Evolutionary conservation across 2,329 filamentous ascomycete species (phyloP).

Genomic region (Ascochyta lentis): DNA sequence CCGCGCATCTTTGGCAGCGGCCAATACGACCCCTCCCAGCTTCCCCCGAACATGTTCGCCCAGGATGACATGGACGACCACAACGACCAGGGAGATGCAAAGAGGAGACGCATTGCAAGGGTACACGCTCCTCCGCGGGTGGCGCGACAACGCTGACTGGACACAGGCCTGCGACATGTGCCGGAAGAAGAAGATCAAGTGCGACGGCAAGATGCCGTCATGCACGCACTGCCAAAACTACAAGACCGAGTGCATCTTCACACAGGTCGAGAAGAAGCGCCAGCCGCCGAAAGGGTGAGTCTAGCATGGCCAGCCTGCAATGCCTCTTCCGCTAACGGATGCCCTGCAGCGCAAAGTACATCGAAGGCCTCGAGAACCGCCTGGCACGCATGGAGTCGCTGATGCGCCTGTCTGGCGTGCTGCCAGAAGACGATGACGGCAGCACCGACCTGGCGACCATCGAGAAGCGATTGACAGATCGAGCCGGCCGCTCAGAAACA

Average conservation of each 20-base stretch:
- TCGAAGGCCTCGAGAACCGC: slow-evolving; percentile 93
- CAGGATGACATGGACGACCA: slow-evolving; percentile 62
- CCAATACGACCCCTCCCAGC: slow-evolving; percentile 46
- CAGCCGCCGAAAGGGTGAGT: slow-evolving; percentile 90
- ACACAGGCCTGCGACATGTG: slow-evolving; percentile 91
- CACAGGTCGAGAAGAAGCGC: slow-evolving; percentile 98
- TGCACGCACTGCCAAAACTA: slow-evolving; percentile 98
- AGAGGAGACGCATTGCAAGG: slow-evolving; percentile 85
- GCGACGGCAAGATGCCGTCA: slow-evolving; percentile 91
- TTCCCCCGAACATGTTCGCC: slow-evolving; percentile 46
- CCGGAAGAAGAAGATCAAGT: slow-evolving; percentile 95
- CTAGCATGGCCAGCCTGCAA: background rate
- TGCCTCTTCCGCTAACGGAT: slow-evolving; percentile 4
- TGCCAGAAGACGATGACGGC: slow-evolving; percentile 84
- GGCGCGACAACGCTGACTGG: slow-evolving; percentile 28
- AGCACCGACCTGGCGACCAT: slow-evolving; percentile 86
- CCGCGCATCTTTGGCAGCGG: slow-evolving; percentile 50
- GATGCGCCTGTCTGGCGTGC: slow-evolving; percentile 81
- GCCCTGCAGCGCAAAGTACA: slow-evolving; percentile 84
- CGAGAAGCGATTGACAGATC: slow-evolving; percentile 74
- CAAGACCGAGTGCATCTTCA: slow-evolving; percentile 97
- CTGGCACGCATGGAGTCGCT: slow-evolving; percentile 95
- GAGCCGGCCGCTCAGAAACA: slow-evolving; percentile 38
- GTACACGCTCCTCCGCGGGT: slow-evolving; percentile 56
- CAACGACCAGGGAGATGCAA: slow-evolving; percentile 73